Evolutionary conservation across 208 protist species (phyloP).

Genomic region (Entamoeba invadens): DNA sequence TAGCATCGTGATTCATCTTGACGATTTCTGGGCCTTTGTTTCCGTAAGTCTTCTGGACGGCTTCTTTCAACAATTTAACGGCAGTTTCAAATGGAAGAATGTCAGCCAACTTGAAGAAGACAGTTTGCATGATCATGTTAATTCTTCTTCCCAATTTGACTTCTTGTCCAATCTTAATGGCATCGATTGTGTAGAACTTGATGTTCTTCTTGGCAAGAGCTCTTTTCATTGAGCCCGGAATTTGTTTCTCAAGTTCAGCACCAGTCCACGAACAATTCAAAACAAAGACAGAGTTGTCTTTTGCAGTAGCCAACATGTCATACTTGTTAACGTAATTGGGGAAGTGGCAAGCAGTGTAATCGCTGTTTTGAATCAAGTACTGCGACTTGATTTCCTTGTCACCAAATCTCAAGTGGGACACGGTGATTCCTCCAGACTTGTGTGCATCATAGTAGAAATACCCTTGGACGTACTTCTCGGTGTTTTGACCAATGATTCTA

Average conservation of each 20-base stretch:
- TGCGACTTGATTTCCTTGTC: conserved; percentile 37
- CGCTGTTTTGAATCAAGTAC: conserved; percentile 46
- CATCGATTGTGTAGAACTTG: conserved; percentile 45
- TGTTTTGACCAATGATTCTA: conserved; percentile 50
- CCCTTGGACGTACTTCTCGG: conserved; percentile 39
- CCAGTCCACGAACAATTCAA: conserved; percentile 39
- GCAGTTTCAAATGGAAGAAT: conserved; percentile 42
- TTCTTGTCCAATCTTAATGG: conserved; percentile 32
- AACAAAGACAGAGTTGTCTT: conserved; percentile 41
- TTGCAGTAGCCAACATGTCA: conserved; percentile 33
- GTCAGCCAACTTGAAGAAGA: conserved; percentile 49
- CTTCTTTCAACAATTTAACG: conserved; percentile 40
- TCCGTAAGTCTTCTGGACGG: conserved; percentile 42
- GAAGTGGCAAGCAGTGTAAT: conserved; percentile 51
- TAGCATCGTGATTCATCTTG: conserved; percentile 33
- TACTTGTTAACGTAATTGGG: conserved; percentile 43
- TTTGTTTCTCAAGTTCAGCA: conserved; percentile 32
- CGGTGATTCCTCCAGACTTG: conserved; percentile 49
- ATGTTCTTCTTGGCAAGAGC: conserved; percentile 31
- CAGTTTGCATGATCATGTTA: conserved; percentile 56
- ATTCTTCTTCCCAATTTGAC: conserved; percentile 36
- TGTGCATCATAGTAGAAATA: conserved; percentile 56
- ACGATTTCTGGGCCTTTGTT: conserved; percentile 44
- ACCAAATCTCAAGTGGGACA: conserved; percentile 54
- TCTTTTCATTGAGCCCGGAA: conserved; percentile 37